These are phyloP conservation scores for Neurospora tetraspora DNA, from an alignment of 495 filamentous ascomycete genomes.

Conservation along the genomic window DNA sequence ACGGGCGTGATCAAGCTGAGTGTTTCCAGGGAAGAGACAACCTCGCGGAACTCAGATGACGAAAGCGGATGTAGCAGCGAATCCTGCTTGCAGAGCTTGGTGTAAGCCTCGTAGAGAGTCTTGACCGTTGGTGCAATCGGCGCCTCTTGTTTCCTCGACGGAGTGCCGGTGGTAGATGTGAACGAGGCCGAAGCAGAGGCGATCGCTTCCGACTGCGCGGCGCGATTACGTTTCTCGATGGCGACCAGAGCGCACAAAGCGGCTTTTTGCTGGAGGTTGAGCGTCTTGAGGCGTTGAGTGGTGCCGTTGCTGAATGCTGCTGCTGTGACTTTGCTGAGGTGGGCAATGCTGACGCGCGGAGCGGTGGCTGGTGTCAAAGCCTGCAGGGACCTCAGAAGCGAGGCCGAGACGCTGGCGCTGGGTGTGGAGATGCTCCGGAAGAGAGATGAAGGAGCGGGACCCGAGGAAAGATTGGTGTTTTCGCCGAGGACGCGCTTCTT, in stretches of 20 bases:
- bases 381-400: conserved; percentile 40
- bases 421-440: background rate
- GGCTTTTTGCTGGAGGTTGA: conserved; percentile 96
- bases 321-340: conserved; percentile 82
- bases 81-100: conserved; percentile 67
- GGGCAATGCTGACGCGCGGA: conserved; percentile 77
- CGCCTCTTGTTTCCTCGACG: conserved; percentile 31
- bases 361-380: conserved; percentile 61
- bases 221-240: conserved; percentile 56
- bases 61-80: conserved; percentile 78
- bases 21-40: conserved; percentile 81
- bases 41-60: conserved; percentile 84
- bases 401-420: conserved; percentile 13
- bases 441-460: conserved; percentile 25
- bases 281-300: conserved; percentile 64
- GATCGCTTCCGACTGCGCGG: conserved; percentile 20
- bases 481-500: conserved; percentile 31
- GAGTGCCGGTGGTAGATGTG: conserved; percentile 1
- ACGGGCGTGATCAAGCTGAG: conserved; percentile 71
- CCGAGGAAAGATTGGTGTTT: conserved; percentile 34
- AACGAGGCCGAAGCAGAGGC: conserved; percentile 48
- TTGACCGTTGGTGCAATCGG: conserved; percentile 74
- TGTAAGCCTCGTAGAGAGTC: conserved; percentile 69
- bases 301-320: conserved; percentile 79
- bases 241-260: conserved; percentile 80